phyloP scores from a whole-genome alignment of 2,329 filamentous ascomycete species.

The Ustilaginoidea virens region DNA sequence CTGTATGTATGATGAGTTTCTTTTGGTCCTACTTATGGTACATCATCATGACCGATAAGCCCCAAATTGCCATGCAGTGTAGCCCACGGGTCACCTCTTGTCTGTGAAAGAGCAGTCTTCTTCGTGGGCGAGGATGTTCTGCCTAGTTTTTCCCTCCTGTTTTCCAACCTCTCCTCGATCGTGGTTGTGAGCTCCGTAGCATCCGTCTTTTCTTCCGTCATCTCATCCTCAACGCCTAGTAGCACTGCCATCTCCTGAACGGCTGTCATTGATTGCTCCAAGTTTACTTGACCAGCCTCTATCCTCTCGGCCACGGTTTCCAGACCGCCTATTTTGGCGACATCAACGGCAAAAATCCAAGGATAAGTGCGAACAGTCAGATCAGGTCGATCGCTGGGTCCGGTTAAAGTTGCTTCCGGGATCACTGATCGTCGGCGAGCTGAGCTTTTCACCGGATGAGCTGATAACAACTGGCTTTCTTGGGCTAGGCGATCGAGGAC shows the following conservation, averaged over 20 bases:
- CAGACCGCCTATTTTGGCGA: constrained; percentile 42
- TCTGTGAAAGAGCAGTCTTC: constrained; percentile 7
- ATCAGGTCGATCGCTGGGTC: constrained; percentile 21
- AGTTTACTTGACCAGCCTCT: constrained; percentile 39
- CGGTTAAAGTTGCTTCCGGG: constrained; percentile 24
- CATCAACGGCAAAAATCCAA: constrained; percentile 45
- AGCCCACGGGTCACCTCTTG: constrained; percentile 29
- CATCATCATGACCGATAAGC: constrained; percentile 26
- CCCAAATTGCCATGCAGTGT: constrained; percentile 37
- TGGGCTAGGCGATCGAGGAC: constrained; percentile 38
- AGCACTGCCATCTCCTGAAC: constrained; percentile 34
- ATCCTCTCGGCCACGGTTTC: constrained; percentile 44
- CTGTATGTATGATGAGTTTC: constrained; percentile 1
- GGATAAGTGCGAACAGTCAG: constrained; percentile 30
- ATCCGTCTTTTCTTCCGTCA: constrained; percentile 9
- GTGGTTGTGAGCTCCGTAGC: constrained; percentile 12
- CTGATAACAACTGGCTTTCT: constrained; percentile 45
- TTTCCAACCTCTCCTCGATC: too few species aligned
- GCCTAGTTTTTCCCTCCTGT: too few species aligned
- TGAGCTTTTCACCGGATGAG: constrained; percentile 27
- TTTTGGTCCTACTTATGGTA: constrained; percentile 1
- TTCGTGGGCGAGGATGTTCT: constrained; percentile 5
- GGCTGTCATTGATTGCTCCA: constrained; percentile 34
- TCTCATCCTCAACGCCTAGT: constrained; percentile 20
- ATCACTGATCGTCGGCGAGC: constrained; percentile 23